Percentiles rank a stretch among this genome's conserved stretches.
Evolutionary conservation across 2,329 filamentous ascomycete species (phyloP).

Genomic region (Stemphylium beticola): DNA sequence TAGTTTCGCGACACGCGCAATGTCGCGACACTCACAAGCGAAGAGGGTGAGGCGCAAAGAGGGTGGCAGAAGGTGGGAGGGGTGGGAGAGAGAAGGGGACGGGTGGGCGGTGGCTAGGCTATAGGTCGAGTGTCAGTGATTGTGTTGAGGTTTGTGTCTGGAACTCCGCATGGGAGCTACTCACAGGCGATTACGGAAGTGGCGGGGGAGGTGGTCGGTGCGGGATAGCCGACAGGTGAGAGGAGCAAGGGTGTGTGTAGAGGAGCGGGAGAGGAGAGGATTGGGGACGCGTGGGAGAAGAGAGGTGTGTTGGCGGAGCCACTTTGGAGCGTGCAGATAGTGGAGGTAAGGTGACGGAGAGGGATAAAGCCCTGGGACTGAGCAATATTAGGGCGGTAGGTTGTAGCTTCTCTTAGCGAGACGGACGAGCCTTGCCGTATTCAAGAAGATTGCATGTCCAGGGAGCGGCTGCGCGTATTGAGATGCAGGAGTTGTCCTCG

Average conservation of each 20-base stretch:
- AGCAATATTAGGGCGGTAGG: constrained; percentile 32
- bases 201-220: constrained; percentile 45
- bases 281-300: constrained; percentile 26
- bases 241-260: constrained; percentile 22
- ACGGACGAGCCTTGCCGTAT: constrained; percentile 37
- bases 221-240: constrained; percentile 28
- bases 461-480: constrained; percentile 14
- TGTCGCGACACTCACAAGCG: constrained; percentile 26
- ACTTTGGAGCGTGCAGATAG: constrained; percentile 17
- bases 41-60: constrained; percentile 10
- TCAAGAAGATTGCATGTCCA: constrained; percentile 23
- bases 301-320: constrained; percentile 24
- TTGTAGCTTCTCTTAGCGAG: constrained; percentile 42
- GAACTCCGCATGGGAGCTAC: constrained; percentile 27
- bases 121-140: constrained; percentile 28
- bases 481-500: constrained; percentile 11
- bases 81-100: constrained; percentile 10
- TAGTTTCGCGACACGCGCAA: constrained; percentile 24
- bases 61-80: constrained; percentile 4
- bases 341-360: constrained; percentile 32
- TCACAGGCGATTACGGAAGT: constrained; percentile 41
- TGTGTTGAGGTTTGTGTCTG: constrained; percentile 30
- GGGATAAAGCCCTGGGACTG: constrained; percentile 14
- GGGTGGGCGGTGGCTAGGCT: constrained; percentile 12
- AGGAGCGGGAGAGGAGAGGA: constrained; percentile 26